A percentile compares a stretch with the other conserved stretches of the same genome.
phyloP scores from a whole-genome alignment of 257 asterid genomes.

The Solanum sejunctum region DNA sequence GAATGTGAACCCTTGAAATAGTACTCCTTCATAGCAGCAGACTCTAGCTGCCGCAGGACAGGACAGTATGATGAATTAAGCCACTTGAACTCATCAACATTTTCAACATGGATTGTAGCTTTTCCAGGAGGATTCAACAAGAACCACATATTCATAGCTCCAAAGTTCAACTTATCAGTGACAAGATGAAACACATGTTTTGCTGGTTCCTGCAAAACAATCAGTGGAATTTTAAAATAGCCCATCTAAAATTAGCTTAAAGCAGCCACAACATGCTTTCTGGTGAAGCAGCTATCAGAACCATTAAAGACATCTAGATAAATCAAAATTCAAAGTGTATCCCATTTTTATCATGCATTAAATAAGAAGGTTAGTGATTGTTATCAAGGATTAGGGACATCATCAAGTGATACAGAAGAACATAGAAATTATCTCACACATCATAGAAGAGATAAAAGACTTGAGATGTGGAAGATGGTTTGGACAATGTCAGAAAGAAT shows the following conservation, averaged over 20 bases:
- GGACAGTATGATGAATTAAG: constrained; percentile 94
- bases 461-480: background rate
- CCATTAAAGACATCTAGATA: background rate
- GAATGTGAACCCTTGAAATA: constrained; percentile 99
- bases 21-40: constrained; percentile 97
- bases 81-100: constrained; percentile 95
- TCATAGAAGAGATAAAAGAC: background rate
- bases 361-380: background rate
- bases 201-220: constrained; percentile 68
- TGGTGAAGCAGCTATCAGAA: background rate
- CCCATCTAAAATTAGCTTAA: background rate
- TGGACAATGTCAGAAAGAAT: background rate
- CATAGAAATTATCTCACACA: background rate
- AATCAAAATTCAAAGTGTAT: background rate
- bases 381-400: background rate
- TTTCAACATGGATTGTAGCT: constrained; percentile 93
- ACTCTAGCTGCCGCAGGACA: constrained; percentile 82
- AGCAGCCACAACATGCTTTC: background rate
- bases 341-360: background rate
- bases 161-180: constrained; percentile 94
- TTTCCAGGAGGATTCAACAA: constrained; percentile 94
- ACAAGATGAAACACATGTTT: constrained; percentile 96
- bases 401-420: background rate
- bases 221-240: background rate
- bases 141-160: constrained; percentile 99